Base-by-base conservation (phyloP, 176 grass and related monocot species). In the Chrysopogon serrulatus region DNA sequence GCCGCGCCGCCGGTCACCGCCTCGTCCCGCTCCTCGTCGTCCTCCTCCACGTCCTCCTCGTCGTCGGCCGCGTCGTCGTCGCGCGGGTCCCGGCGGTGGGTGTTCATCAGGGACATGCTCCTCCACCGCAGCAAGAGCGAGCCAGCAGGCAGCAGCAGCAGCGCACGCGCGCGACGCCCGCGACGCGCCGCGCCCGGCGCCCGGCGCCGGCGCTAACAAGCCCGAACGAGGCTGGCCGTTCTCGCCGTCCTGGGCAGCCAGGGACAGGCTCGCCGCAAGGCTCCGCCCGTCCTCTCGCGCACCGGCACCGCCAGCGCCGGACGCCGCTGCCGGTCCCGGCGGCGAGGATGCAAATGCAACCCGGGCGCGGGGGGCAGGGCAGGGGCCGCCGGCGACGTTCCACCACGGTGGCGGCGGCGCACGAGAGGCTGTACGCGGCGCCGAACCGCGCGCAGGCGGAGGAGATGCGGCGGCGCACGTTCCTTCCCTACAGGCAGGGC, bases 121-220 rank as follows among this genome's bases (percentile, higher is more conserved):
- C 90, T 98, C 83, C 90, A 98, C 87, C 90, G 96, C 34, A 98
- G 96, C 91, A 99, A 88, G 84, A 96, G 97, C 80, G 97, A 99
- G 81, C 88, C 79, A 14, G n/a, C 79, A 60, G 19, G 54, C 9
- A 60, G 48, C 48, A 33, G 77, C 62, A 86, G 85, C 15, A 21
- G 40, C 63, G 70, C 72, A 82, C 17, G 34, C 78, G 71, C 69
- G 88, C 35, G 89, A 90, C 71, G 43, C 5, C 56, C 48, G 83
- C 5, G 82, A 65, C n/a, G n/a, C n/a, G n/a, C n/a, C n/a, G n/a
- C n/a, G n/a, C n/a, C n/a, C n/a, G 6, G 82, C 47, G 3, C 21
- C 61, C 1, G 8, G 53, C 4, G 41, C 47, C 3, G 48, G 27
- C 15, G 41, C 45, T 2, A 88, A 87, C 4, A 90, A 95, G 77